Conservation (phyloP, 495 filamentous ascomycete species). For the Penicillium mononematosum region DNA sequence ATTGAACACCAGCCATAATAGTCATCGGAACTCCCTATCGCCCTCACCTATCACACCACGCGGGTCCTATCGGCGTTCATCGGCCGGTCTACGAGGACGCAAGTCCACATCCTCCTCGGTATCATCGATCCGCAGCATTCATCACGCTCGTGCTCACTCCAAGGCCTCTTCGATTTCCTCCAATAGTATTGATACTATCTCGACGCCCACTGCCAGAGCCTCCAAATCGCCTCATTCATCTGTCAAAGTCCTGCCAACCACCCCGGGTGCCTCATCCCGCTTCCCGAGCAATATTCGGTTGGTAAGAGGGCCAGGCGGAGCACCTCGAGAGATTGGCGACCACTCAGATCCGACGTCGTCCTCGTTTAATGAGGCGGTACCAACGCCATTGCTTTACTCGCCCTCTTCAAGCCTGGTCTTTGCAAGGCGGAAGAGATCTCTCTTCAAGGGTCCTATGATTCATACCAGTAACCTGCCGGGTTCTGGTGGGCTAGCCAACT, state of each 20-base stretch:
- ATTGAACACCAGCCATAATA: slow-evolving; percentile 54
- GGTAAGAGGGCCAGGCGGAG: slow-evolving; percentile 57
- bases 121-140: slow-evolving; percentile 87
- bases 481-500: slow-evolving; percentile 37
- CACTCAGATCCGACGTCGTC: slow-evolving; percentile 31
- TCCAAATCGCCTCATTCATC: slow-evolving; percentile 80
- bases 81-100: slow-evolving; percentile 76
- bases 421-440: slow-evolving; percentile 81
- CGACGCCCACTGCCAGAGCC: slow-evolving; percentile 62
- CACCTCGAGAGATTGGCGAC: slow-evolving; percentile 31
- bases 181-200: slow-evolving; percentile 65
- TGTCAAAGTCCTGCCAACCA: slow-evolving; percentile 91
- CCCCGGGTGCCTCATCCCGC: slow-evolving; percentile 66
- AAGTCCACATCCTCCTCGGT: slow-evolving; percentile 97
- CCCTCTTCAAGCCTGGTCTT: slow-evolving; percentile 72
- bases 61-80: slow-evolving; percentile 73
- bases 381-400: slow-evolving; percentile 44
- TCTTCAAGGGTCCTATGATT: slow-evolving; percentile 85
- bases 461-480: slow-evolving; percentile 51
- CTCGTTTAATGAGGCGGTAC: slow-evolving; percentile 40
- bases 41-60: slow-evolving; percentile 87
- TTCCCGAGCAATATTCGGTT: slow-evolving; percentile 89
- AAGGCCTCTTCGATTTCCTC: slow-evolving; percentile 94
- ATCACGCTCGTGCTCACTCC: slow-evolving; percentile 81
- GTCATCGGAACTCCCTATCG: slow-evolving; percentile 78